phyloP scores from a whole-genome alignment of 495 filamentous ascomycete species.

The Penicillium desertorum region DNA sequence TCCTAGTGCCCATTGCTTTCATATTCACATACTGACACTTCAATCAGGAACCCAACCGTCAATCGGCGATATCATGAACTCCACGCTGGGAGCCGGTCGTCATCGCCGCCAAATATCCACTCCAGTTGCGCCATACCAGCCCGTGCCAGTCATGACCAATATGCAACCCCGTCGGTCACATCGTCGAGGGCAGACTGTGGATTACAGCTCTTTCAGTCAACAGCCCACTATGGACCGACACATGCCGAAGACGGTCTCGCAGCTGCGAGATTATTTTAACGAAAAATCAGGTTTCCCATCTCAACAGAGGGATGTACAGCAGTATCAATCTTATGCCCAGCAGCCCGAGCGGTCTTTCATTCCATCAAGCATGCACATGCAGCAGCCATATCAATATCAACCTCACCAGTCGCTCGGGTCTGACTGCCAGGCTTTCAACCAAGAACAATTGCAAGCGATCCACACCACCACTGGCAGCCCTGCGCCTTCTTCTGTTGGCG shows the following conservation, averaged over 20 bases:
- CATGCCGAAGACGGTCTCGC: slow-evolving; percentile 29
- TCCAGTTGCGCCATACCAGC: slow-evolving; percentile 65
- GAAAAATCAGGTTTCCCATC: slow-evolving; percentile 32
- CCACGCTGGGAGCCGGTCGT: slow-evolving; percentile 41
- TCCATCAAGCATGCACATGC: slow-evolving; percentile 2
- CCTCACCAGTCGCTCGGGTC: slow-evolving; percentile 24
- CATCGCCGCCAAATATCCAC: slow-evolving; percentile 90
- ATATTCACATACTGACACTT: slow-evolving; percentile 44
- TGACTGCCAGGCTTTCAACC: slow-evolving; percentile 35
- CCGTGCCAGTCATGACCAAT: slow-evolving; percentile 37
- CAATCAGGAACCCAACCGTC: slow-evolving; percentile 31
- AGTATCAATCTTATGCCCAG: slow-evolving; percentile 16
- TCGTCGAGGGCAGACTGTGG: slow-evolving; percentile 76
- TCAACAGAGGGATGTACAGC: slow-evolving; percentile 18
- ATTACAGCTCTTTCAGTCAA: slow-evolving; percentile 58
- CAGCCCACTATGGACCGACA: slow-evolving; percentile 27
- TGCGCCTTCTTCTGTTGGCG: slow-evolving; percentile 16
- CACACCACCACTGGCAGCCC: slow-evolving; percentile 18
- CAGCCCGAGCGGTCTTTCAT: slow-evolving; percentile 20
- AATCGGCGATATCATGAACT: slow-evolving; percentile 31
- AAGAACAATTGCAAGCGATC: slow-evolving; percentile 40
- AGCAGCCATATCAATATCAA: slow-evolving; percentile 25
- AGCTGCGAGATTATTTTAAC: slow-evolving; percentile 36
- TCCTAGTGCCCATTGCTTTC: slow-evolving; percentile 22
- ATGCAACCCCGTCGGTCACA: slow-evolving; percentile 46